Percentiles rank a stretch among this genome's conserved stretches.
Conservation (phyloP, 768 basidiomycete species). For the Naganishia vishniacii region DNA sequence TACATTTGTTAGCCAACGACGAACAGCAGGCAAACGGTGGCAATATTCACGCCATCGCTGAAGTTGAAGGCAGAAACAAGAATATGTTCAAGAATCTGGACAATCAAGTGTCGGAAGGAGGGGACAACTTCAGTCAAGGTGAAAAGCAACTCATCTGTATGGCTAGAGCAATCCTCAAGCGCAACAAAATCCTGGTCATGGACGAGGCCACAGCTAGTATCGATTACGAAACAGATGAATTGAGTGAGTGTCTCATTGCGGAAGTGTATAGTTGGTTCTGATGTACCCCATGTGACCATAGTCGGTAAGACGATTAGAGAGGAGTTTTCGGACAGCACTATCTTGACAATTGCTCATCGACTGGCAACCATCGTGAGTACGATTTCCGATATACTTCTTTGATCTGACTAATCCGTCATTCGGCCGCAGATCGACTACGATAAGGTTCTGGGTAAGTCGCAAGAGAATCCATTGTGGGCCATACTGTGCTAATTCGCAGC, state of each 20-base stretch:
- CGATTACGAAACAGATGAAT: constrained; percentile 81
- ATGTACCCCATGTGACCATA: constrained; percentile 3
- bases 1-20: constrained; percentile 42
- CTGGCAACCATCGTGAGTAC: constrained; percentile 63
- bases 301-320: constrained; percentile 47
- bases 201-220: constrained; percentile 68
- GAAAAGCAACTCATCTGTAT: constrained; percentile 84
- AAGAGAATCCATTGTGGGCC: neutral
- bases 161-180: constrained; percentile 76
- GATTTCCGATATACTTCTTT: neutral
- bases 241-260: constrained; percentile 56
- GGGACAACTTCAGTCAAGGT: constrained; percentile 71
- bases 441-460: constrained; percentile 47
- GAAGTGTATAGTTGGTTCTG: too few species aligned
- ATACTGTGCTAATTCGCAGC: constrained; percentile 11
- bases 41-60: constrained; percentile 22
- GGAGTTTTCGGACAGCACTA: constrained; percentile 68
- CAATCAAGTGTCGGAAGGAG: constrained; percentile 58
- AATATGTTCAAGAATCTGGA: constrained; percentile 44
- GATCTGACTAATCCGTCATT: constrained; percentile 55
- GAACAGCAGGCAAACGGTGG: constrained; percentile 29
- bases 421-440: constrained; percentile 66
- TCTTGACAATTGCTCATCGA: constrained; percentile 76
- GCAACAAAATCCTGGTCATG: constrained; percentile 74
- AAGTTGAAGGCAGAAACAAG: constrained; percentile 39